Evolutionary conservation across 2,329 filamentous ascomycete genomes (phyloP).

Genomic region (Ploettnerulaceae sp.): DNA sequence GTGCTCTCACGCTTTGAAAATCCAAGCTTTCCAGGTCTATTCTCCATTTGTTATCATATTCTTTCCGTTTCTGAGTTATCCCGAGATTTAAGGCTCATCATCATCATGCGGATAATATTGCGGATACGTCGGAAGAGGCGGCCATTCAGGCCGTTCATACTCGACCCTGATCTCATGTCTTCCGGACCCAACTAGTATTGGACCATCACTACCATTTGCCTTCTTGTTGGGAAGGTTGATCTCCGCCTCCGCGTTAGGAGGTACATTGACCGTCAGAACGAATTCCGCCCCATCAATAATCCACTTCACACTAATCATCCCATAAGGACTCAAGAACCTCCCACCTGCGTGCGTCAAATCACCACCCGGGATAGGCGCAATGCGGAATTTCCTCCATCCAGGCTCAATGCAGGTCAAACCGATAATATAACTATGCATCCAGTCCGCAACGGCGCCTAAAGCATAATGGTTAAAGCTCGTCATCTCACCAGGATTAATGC

Average conservation of each 20-base stretch:
- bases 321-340: slow-evolving; percentile 30
- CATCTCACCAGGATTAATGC: slow-evolving; percentile 25
- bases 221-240: slow-evolving; percentile 24
- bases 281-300: slow-evolving; percentile 13
- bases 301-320: slow-evolving; percentile 22
- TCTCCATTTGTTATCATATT: no score
- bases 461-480: slow-evolving; percentile 27
- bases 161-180: slow-evolving; percentile 9
- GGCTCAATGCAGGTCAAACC: slow-evolving; percentile 29
- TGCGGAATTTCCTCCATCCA: slow-evolving; percentile 31
- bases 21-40: no score
- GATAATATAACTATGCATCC: slow-evolving; percentile 28
- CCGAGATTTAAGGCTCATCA: not conserved
- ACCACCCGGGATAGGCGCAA: slow-evolving; percentile 33
- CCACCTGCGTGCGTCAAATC: slow-evolving; percentile 28
- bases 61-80: no score
- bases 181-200: slow-evolving; percentile 14
- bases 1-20: no score
- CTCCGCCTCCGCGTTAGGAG: slow-evolving; percentile 19
- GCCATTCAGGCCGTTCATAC: slow-evolving; percentile 17
- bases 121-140: slow-evolving; percentile 14
- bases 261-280: slow-evolving; percentile 14
- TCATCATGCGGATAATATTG: slow-evolving; percentile 1
- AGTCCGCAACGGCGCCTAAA: slow-evolving; percentile 18
- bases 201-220: no score